Base-by-base conservation (phyloP, 345 rosid species). In the Clarkia xantiana region DNA sequence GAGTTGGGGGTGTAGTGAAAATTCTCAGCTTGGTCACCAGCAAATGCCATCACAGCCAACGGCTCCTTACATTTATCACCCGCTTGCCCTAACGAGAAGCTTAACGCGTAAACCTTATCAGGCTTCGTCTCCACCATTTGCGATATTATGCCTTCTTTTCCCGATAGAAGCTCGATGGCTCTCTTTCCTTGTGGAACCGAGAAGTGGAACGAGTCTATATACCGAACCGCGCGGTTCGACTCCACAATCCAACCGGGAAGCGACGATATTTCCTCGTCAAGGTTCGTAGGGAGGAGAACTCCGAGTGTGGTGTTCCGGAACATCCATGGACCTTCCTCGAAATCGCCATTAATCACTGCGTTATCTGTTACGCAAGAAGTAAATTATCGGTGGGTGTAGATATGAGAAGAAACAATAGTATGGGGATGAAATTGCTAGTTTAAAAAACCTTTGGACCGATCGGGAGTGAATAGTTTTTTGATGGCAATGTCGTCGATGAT, bases 311-410 rank as follows among this genome's bases (percentile, higher is more conserved):
- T 81, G 58, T 91, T 91, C 60, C 65, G 71, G 60, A 77, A 81
- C 93, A 89, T 70, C 94, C 94, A 91, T 1, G 98, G 96, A 20
- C 98, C 98, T 66, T 76, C 88, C 64, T 91, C 98, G 0, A 84
- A 71, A 39, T 84, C 96, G 29, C 96, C 91, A 52, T 91, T 91
- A 19, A 81, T 49, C 34, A 81, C 98, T 0, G 93, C 96, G 53
- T 91, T 86, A 20, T 67, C 98, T 91, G 71, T 29, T 29, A 5
- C 6, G 8, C 22, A 16, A 52, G 43, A 5, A 18, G n/a, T n/a
- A n/a, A n/a, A n/a, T n/a, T n/a, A n/a, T n/a, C n/a, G n/a, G n/a
- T n/a, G n/a, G n/a, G n/a, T n/a, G n/a, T n/a, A n/a, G n/a, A n/a
- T n/a, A n/a, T n/a, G n/a, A n/a, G n/a, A n/a, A n/a, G 36, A 29